Conservation (phyloP, 1,284 basidiomycete species). For the Earliella scabrosa region DNA sequence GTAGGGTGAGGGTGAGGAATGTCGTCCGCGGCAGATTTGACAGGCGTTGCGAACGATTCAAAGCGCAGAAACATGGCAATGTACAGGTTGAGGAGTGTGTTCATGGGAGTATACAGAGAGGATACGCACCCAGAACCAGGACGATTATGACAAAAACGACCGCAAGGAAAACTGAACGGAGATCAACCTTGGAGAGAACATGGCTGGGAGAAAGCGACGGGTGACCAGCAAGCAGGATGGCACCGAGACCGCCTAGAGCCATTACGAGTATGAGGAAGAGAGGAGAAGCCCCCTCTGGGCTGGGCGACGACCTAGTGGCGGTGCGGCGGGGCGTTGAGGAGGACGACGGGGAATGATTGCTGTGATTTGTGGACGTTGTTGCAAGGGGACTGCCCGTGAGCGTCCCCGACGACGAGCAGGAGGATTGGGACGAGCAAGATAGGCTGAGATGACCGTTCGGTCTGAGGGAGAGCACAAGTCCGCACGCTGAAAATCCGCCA, state of each 20-base stretch:
- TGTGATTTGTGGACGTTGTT: slow-evolving; percentile 46
- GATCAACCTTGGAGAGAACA: slow-evolving; percentile 59
- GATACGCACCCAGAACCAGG: slow-evolving; percentile 70
- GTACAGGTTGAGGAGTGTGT: no score
- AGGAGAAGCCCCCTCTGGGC: slow-evolving; percentile 36
- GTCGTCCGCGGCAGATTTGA: no score
- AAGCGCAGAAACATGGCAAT: no score
- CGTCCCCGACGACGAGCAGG: slow-evolving; percentile 34
- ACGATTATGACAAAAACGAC: slow-evolving; percentile 69
- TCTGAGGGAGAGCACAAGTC: neutral
- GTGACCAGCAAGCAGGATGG: slow-evolving; percentile 62
- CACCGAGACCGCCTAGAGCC: slow-evolving; percentile 60
- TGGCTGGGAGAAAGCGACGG: slow-evolving; percentile 49
- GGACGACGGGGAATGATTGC: slow-evolving; percentile 29
- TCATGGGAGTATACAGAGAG: slow-evolving; percentile 1
- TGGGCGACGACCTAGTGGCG: slow-evolving; percentile 37
- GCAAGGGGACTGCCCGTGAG: slow-evolving; percentile 41
- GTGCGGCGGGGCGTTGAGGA: slow-evolving; percentile 41
- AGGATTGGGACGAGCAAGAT: slow-evolving; percentile 19
- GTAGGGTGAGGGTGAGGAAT: no score
- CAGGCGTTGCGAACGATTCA: no score
- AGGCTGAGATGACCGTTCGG: slow-evolving; percentile 17
- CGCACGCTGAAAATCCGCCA: slow-evolving; percentile 27
- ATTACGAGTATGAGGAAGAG: slow-evolving; percentile 61
- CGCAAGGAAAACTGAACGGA: slow-evolving; percentile 69